Conservation (phyloP, 345 rosid genomes). For the Gossypium raimondii region DNA sequence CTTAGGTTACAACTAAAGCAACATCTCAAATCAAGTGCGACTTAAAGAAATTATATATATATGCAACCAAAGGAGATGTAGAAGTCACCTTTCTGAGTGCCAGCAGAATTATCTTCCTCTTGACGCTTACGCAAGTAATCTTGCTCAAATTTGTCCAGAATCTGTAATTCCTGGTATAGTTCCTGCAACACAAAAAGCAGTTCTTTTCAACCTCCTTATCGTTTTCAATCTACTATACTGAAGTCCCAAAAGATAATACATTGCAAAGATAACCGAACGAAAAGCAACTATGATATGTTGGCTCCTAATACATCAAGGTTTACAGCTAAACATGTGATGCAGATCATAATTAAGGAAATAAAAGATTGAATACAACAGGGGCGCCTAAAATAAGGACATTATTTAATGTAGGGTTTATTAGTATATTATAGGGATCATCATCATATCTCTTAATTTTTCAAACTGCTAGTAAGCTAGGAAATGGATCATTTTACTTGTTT, state of each 20-base stretch:
- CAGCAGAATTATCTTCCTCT: constrained; percentile 43
- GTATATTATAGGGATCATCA: background rate
- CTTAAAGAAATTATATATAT: background rate
- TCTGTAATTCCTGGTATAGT: constrained; percentile 62
- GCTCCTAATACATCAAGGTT: background rate
- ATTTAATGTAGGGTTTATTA: background rate
- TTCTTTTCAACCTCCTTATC: background rate
- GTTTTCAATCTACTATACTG: background rate
- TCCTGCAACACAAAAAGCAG: constrained; percentile 39
- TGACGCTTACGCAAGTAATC: constrained; percentile 48
- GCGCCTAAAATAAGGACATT: background rate
- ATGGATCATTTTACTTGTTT: background rate
- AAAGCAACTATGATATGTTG: background rate
- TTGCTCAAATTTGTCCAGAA: constrained; percentile 64
- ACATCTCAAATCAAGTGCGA: constrained; percentile 1
- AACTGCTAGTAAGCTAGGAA: background rate
- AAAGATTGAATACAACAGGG: background rate
- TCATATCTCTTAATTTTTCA: background rate
- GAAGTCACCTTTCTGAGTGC: constrained; percentile 46
- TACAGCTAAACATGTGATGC: background rate
- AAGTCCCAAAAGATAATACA: background rate
- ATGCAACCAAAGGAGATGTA: background rate
- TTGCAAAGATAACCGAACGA: background rate
- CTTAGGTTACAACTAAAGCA: background rate
- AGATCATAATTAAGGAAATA: background rate